phyloP scores from a whole-genome alignment of 2,329 filamentous ascomycete genomes.

The Aureobasidium musti region DNA sequence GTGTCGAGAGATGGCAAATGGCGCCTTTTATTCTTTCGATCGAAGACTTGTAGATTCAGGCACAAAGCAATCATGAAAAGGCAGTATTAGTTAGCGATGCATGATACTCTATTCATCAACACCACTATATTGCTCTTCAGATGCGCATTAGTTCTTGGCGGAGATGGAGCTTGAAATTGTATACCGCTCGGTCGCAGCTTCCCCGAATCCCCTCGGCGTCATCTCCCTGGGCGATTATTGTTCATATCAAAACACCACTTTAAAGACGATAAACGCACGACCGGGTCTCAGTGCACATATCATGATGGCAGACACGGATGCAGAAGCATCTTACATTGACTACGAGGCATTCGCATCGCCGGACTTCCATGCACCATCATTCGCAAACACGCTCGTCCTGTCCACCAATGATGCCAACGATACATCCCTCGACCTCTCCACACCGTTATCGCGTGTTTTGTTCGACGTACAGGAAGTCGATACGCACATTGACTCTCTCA shows the following conservation, averaged over 20 bases:
- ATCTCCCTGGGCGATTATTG: not conserved
- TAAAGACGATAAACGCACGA: not conserved
- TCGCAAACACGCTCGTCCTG: conserved; percentile 86
- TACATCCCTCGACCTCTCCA: conserved; percentile 86
- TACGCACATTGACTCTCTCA: conserved; percentile 88
- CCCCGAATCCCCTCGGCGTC: conserved; percentile 5
- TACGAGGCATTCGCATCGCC: conserved; percentile 88
- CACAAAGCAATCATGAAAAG: not conserved
- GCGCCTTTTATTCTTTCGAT: not conserved
- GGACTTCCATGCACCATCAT: conserved; percentile 74
- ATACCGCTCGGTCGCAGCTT: conserved; percentile 20
- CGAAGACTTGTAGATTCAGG: not conserved
- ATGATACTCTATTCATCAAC: not conserved
- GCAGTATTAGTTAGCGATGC: not conserved
- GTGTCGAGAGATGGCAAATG: not conserved
- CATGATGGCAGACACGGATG: not conserved
- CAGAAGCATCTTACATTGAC: conserved; percentile 84
- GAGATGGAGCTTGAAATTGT: not conserved
- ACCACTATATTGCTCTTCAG: not conserved
- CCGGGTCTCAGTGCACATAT: not conserved
- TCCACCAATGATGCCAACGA: conserved; percentile 91
- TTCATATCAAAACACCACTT: not conserved
- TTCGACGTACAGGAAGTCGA: conserved; percentile 98
- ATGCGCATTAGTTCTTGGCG: conserved; percentile 9
- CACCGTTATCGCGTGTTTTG: conserved; percentile 86